These are phyloP conservation scores for Prunella vulgaris DNA, from an alignment of 257 asterid species.

Conservation along the genomic window DNA sequence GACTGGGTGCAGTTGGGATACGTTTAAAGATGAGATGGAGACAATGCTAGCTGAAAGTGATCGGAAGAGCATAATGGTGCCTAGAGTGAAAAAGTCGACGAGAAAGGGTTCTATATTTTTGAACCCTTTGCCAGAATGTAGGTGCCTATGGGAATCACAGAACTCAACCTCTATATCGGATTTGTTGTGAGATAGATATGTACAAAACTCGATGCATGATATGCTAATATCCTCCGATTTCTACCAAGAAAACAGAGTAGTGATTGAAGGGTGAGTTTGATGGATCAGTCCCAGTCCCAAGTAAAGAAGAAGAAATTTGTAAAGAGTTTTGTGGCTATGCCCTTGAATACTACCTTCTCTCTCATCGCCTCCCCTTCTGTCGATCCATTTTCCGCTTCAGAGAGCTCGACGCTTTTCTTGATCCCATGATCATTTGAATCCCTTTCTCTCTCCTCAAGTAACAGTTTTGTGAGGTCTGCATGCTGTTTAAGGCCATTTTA, in stretches of 20 bases:
- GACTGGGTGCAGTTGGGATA: slow-evolving; percentile 57
- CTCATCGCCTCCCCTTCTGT: background rate
- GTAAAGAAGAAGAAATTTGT: background rate
- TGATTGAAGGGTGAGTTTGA: background rate
- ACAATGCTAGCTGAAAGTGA: slow-evolving; percentile 80
- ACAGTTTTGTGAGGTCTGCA: background rate
- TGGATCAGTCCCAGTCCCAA: background rate
- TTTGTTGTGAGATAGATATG: slow-evolving; percentile 20
- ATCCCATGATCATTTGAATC: too few relatives aligned
- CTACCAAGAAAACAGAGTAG: background rate
- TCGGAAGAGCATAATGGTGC: slow-evolving; percentile 60
- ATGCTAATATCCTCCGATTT: background rate
- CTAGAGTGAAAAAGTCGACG: slow-evolving; percentile 63
- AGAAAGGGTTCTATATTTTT: slow-evolving; percentile 63
- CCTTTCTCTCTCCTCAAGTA: too few relatives aligned
- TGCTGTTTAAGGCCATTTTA: background rate
- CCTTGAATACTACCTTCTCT: too few relatives aligned
- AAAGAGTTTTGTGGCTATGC: background rate
- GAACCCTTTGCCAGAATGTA: slow-evolving; percentile 81
- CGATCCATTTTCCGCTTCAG: background rate
- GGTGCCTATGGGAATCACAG: slow-evolving; percentile 68
- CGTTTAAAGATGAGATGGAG: slow-evolving; percentile 67
- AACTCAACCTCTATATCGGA: slow-evolving; percentile 33
- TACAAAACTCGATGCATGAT: background rate
- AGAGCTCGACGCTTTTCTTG: slow-evolving; percentile 9